Evolutionary conservation across 2,329 filamentous ascomycete species (phyloP), one percentile per base, ranked within the genome.

Genomic region (Microdochium bolleyi): DNA sequence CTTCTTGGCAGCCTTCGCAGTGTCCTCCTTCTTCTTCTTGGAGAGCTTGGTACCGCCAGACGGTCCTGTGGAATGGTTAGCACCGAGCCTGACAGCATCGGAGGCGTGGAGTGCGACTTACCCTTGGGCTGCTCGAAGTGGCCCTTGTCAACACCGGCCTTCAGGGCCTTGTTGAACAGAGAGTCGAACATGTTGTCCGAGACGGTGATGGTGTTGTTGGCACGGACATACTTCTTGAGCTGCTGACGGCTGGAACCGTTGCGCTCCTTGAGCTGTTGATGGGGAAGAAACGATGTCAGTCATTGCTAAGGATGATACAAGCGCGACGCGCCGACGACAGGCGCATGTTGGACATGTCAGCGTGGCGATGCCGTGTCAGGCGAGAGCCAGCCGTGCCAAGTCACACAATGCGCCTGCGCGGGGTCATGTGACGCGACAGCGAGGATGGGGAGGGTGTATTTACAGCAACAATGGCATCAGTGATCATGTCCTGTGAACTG

Each of bases 41-140:
- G 87, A 87, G 55, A 96, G 85, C 86, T 96, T 96, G 73, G 94
- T 90, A 61, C 89, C 88, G 56, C 91, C 91, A 58, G 91, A 96
- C 55, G 89, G 80, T 64, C 88, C 87, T 91, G 55, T 2, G 14
- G 49, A 22, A 27, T 49, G n/a, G 56, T 68, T 50, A 67, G 55
- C 48, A 57, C 10, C 19, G 11, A 5, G 27, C 11, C 52, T 21
- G 37, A 48, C 34, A 8, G 27, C n/a, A 24, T 59, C 55, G 48
- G 14, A 21, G 14, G 3, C 34, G 5, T 13, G 13, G 24, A 41
- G 10, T 21, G 37, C 49, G 30, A 77, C 82, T 61, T 80, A 90
- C 90, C 91, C 84, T 96, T 96, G 66, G 91, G 92, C 70, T 92
- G 90, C 66, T 85, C 80, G 68, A 96, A 96, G 64, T 88, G 80